A percentile compares a stretch with the other conserved stretches of the same genome.
Conservation (phyloP, 768 basidiomycete genomes). For the Leccinellum albellum region DNA sequence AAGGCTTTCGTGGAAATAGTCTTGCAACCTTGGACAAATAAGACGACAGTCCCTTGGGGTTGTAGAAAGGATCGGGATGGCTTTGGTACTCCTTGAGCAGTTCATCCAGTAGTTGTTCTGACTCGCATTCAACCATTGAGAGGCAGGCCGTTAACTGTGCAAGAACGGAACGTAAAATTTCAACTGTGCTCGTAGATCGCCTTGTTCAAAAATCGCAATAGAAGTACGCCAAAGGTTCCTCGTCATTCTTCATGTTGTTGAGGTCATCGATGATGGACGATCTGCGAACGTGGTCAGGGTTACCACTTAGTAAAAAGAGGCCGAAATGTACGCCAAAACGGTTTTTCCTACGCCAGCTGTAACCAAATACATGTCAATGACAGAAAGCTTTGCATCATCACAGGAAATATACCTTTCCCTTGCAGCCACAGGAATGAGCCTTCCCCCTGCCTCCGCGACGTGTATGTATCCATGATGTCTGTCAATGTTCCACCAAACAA, state of each 20-base stretch:
- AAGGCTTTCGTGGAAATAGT: not conserved
- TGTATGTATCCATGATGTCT: not conserved
- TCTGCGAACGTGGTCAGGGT: not conserved
- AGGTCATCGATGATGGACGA: not conserved
- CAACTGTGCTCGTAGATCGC: conserved; percentile 7
- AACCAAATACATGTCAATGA: not conserved
- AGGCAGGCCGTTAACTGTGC: conserved; percentile 6
- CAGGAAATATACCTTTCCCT: conserved; percentile 15
- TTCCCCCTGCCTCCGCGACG: conserved; percentile 3
- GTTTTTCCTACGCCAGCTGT: not conserved
- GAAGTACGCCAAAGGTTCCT: conserved; percentile 10
- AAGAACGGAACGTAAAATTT: conserved; percentile 19
- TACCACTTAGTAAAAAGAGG: too few species aligned
- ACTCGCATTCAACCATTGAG: not conserved
- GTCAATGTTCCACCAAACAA: not conserved
- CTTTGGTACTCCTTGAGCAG: conserved; percentile 4
- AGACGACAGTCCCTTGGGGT: not conserved
- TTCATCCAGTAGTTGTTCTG: not conserved
- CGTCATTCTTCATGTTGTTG: not conserved
- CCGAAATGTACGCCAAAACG: not conserved
- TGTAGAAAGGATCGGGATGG: not conserved
- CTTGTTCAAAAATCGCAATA: conserved; percentile 22
- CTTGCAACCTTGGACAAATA: not conserved
- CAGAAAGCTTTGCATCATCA: not conserved
- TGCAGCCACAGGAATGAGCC: conserved; percentile 11